Base-by-base conservation (phyloP, 2,329 filamentous ascomycete species). In the Lecanicillium sp. region DNA sequence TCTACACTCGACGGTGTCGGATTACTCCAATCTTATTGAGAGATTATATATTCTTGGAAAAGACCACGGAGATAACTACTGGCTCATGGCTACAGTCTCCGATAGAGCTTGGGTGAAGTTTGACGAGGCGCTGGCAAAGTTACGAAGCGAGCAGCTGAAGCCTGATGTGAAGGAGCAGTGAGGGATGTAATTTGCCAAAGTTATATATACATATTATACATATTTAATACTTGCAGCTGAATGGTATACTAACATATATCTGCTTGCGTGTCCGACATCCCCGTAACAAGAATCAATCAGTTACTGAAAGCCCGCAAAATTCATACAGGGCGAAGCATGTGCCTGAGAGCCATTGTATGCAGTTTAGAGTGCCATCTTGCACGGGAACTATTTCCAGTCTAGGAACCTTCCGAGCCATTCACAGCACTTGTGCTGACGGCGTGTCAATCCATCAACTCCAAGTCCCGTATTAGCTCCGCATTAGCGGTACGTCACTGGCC, bases 31-130 rank as follows among this genome's bases (percentile, higher is more conserved):
- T 15, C 27, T 29, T 21, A 40, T 27, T 10, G 37, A 47, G 11
- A 47, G 40, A 15, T 35, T 47, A 5, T 47, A 47, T 15, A 23
- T 47, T 3, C 15, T 47, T n/a, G 37, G 36, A 2, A 47, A 41
- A 21, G 44, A 47, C 15, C 21, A 35, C 9, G 27, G 20, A 7
- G 36, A 40, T 15, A 35, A 41, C 11, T 47, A 47, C 29, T 47
- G 44, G 44, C 29, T 47, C 12, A 47, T 47, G 44, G 44, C 36
- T 15, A 47, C 44, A 4, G 20, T 41, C 1, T 47, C 44, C 7
- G 37, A 47, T 15, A 40, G 35, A 21, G 44, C 44, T 21, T 47
- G 44, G 44, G 9, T 4, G 20, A 35, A 40, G 17, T 3, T 47
- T 9, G 36, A 47, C 15, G 44, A 47, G 21, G 33, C 41, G 41